Percentiles rank a stretch among this genome's conserved stretches.
Conservation (phyloP, 1,284 basidiomycete species). For the Pseudozyma tsukubaensis region DNA sequence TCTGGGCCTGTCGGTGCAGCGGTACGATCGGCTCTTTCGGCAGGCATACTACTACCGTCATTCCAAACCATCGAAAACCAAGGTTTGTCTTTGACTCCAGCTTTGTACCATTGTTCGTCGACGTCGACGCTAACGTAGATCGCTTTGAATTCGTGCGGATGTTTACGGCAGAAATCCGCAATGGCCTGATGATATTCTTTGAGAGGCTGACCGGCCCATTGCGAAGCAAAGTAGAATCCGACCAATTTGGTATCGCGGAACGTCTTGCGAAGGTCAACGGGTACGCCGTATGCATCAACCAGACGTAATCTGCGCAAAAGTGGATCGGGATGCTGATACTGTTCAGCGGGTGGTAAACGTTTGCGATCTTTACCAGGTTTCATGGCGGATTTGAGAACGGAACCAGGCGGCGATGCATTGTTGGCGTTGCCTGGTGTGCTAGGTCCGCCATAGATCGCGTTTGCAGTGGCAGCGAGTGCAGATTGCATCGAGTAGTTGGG, state of each 20-base stretch:
- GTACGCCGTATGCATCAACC: conserved; percentile 60
- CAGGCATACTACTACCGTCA: conserved; percentile 66
- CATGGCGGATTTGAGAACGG: conserved; percentile 63
- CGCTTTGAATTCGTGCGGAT: conserved; percentile 67
- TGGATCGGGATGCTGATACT: conserved; percentile 69
- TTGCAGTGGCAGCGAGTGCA: not conserved
- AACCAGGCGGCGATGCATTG: conserved; percentile 24
- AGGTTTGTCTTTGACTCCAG: conserved; percentile 62
- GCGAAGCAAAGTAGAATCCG: conserved; percentile 68
- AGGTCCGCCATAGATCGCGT: conserved; percentile 13
- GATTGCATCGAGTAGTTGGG: conserved; percentile 6
- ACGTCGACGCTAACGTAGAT: conserved; percentile 69
- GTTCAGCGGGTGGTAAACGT: conserved; percentile 57
- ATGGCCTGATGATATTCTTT: conserved; percentile 63
- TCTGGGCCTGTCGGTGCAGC: conserved; percentile 13
- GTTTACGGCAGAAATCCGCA: conserved; percentile 54
- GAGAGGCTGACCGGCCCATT: conserved; percentile 59
- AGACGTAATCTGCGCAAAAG: conserved; percentile 68
- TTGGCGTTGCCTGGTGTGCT: conserved; percentile 23
- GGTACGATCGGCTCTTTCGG: conserved; percentile 37
- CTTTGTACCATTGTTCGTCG: conserved; percentile 64
- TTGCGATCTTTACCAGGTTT: conserved; percentile 61
- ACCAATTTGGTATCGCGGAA: conserved; percentile 68
- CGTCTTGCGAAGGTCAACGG: conserved; percentile 59
- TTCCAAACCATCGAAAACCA: conserved; percentile 69